Evolutionary conservation across 1,284 basidiomycete species (phyloP), one percentile per base, ranked within the genome.

Genomic region (Naganishia albida): DNA sequence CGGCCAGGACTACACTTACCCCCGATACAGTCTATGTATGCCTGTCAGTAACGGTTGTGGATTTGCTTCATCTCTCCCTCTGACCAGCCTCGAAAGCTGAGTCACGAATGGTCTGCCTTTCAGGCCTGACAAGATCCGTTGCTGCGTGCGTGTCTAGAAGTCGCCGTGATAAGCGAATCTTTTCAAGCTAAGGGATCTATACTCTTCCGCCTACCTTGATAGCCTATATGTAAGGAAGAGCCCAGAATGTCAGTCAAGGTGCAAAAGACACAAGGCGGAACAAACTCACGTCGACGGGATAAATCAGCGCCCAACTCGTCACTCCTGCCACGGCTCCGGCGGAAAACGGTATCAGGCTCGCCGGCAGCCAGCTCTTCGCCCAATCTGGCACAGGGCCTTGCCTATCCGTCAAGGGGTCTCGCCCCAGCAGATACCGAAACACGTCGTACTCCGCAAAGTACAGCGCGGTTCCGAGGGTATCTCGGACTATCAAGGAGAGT

Each of bases 391-490:
- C 30, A 73, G 76, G 13, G 68, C 77, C 69, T 76, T 77, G 40
- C 62, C 23, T 52, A 28, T 59, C 56, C 18, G 68, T 63, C 49
- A 62, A 48, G 16, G 65, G 65, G 52, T 67, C 69, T 46, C 75
- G 28, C 8, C 77, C 75, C 0, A 80, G 72, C 46, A 71, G 68
- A 66, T 73, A 74, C 20, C 78, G 71, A 72, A 80, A 74, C 43
- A 78, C 74, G 68, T 80, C 78, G 67, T 80, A 80, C 63, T 78
- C 78, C 15, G 77, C 77, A 65, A 80, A 80, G 65, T 80, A 80
- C 3, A 78, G 67, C 7, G 77, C 77, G 1, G 78, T 78, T 10
- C 77, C 78, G 6, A 75, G 43, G 8, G 76, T 80, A 67, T 80
- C 78, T 48, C 78, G 71, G n/a, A 78, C 71, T 67, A 74, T 73